These are phyloP conservation scores for Pythium utonaiense DNA, from an alignment of 352 stramenopile genomes.

Conservation along the genomic window DNA sequence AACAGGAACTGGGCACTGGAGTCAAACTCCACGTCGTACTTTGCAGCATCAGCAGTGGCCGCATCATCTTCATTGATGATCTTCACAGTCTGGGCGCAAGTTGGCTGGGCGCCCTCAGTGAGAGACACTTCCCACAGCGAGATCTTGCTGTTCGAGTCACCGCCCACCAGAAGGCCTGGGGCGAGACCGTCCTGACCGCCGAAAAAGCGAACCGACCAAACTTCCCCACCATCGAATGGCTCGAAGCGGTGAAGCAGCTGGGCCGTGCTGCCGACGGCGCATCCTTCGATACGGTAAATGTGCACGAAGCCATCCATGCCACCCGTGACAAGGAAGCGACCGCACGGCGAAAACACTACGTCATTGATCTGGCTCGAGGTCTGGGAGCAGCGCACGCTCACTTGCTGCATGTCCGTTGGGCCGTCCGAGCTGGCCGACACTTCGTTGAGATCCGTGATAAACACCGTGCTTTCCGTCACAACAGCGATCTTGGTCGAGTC, in stretches of 20 bases:
- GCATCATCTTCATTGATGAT: conserved; percentile 29
- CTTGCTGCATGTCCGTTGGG: conserved; percentile 56
- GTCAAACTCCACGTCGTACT: conserved; percentile 67
- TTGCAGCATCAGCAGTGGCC: conserved; percentile 16
- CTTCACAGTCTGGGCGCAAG: conserved; percentile 63
- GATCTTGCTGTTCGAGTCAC: conserved; percentile 59
- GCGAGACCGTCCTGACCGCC: conserved; percentile 38
- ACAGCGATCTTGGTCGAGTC: conserved; percentile 74
- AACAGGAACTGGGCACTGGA: conserved; percentile 71
- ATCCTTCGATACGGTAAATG: conserved; percentile 62
- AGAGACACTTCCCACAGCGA: conserved; percentile 59
- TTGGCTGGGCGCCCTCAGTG: conserved; percentile 47
- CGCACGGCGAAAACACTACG: conserved; percentile 64
- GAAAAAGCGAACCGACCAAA: conserved; percentile 77
- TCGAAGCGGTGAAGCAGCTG: conserved; percentile 79
- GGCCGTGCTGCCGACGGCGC: conserved; percentile 41
- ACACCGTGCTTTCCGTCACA: conserved; percentile 60
- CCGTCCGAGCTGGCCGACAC: conserved; percentile 35
- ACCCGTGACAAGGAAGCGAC: conserved; percentile 57
- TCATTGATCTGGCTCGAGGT: conserved; percentile 73
- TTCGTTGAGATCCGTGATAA: conserved; percentile 53
- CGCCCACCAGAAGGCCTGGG: conserved; percentile 58
- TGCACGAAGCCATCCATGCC: conserved; percentile 76
- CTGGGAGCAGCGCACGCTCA: conserved; percentile 69
- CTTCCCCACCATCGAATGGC: conserved; percentile 60